Percentiles rank a stretch among this genome's conserved stretches.
Evolutionary conservation across 306 rosid genomes (phyloP).

Genomic region (Parietaria judaica): DNA sequence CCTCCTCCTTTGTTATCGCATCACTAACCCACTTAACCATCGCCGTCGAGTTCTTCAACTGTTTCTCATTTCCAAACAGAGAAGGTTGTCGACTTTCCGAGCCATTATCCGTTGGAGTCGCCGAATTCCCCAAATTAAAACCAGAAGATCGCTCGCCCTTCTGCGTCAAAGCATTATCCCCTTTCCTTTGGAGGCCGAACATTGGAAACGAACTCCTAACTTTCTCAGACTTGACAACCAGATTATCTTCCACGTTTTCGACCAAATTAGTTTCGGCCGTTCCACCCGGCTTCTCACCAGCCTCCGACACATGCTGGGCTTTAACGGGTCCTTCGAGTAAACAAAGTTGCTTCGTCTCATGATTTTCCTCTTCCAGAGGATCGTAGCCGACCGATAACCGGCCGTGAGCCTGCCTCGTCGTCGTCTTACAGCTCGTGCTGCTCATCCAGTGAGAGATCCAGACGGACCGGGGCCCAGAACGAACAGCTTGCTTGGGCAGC

Average conservation of each 20-base stretch:
- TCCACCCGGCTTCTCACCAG: constrained; percentile 29
- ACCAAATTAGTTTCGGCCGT: constrained; percentile 26
- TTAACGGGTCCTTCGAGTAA: constrained; percentile 23
- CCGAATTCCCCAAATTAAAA: constrained; percentile 18
- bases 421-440: constrained; percentile 32
- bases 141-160: constrained; percentile 23
- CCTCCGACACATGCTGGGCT: constrained; percentile 12
- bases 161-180: constrained; percentile 22
- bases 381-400: constrained; percentile 24
- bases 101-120: constrained; percentile 25
- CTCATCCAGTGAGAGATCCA: constrained; percentile 79
- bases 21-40: constrained; percentile 25
- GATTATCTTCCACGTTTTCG: constrained; percentile 21
- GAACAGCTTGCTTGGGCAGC: constrained; percentile 25
- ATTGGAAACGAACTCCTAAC: constrained; percentile 41
- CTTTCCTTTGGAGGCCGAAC: constrained; percentile 33
- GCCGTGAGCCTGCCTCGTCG: constrained; percentile 21
- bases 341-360: constrained; percentile 25
- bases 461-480: constrained; percentile 25
- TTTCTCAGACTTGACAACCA: constrained; percentile 17
- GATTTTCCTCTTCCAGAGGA: constrained; percentile 26
- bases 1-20: constrained; percentile 25
- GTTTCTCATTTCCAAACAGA: constrained; percentile 18
- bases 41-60: constrained; percentile 18
- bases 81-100: constrained; percentile 25